These are phyloP conservation scores for Cucumis hystrix DNA, from an alignment of 306 rosid genomes.

Conservation along the genomic window DNA sequence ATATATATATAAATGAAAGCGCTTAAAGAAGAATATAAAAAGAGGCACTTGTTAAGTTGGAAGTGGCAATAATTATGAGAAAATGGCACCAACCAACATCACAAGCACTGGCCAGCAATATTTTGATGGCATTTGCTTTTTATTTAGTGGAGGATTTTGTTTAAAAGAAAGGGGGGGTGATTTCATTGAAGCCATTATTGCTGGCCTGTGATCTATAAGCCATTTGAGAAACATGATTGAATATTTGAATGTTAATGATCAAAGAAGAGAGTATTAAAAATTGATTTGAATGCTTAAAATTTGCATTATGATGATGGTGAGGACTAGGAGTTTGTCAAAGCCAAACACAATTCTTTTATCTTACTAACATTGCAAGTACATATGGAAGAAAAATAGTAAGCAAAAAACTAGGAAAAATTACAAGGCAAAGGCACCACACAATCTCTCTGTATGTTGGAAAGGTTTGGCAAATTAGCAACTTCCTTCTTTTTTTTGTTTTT, in stretches of 20 bases:
- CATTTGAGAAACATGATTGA: background rate
- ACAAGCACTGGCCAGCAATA: constrained; percentile 1
- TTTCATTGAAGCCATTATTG: background rate
- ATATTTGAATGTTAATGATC: too few relatives aligned
- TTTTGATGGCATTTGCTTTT: background rate
- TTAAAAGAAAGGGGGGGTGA: background rate
- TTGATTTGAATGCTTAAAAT: background rate
- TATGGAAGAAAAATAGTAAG: constrained; percentile 9
- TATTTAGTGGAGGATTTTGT: background rate
- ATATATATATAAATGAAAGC: too few relatives aligned
- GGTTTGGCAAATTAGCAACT: background rate
- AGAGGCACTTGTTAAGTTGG: background rate
- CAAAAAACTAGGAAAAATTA: constrained; percentile 8
- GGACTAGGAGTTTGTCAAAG: background rate
- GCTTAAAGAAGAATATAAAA: background rate
- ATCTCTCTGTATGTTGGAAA: constrained; percentile 8
- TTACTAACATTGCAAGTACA: constrained; percentile 5
- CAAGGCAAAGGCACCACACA: constrained; percentile 5
- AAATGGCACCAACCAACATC: background rate
- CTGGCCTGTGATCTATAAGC: background rate
- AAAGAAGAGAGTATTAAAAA: background rate
- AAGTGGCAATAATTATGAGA: background rate
- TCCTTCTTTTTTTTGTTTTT: too few relatives aligned
- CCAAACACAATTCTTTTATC: background rate
- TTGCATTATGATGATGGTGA: background rate